Evolutionary conservation across 768 basidiomycete genomes (phyloP), one percentile per base, ranked within the genome.

Genomic region (Candolleomyces aberdarensis): DNA sequence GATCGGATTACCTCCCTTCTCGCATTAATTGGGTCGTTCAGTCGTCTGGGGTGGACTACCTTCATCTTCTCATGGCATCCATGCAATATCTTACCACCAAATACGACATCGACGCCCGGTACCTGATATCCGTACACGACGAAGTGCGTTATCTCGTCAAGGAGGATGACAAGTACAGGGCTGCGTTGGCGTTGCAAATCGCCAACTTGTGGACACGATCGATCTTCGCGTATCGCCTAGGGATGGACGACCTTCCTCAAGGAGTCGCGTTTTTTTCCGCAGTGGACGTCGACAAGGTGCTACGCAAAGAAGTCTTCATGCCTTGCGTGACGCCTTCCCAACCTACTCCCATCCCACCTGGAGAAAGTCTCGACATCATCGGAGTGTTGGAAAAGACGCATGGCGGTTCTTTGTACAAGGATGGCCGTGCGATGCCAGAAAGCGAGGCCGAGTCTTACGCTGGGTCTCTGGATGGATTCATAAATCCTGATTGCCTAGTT

Each of bases 11-110:
- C 72, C 89, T 98, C 83, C 90, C 97, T 0, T 97, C 94, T 6
- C 86, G 97, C 47, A 96, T 98, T 77, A 99, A 99, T 70, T 98
- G 97, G 97, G 97, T 96, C 53, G 97, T 98, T 6, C 97, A 98
- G 69, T 98, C 96, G 3, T 97, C 95, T 0, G 97, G 96, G 3
- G 96, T 98, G 47, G 97, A 98, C 73, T 98, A 99, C 70, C 87
- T 98, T 9, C 97, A 99, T 69, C 86, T 99, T 43, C 84, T 98
- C 61, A 94, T 99, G 68, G 93, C 96, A 51, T 85, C 94, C 5
- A 98, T 98, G 96, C 86, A 94, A 62, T 82, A 96, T 71, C 84
- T 99, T 41, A 86, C 89, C 59, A 72, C 74, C 49, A 87, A 85
- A 57, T 98, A 96, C 76, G 75, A 83, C 65, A 97, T 98, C 68